Evolutionary conservation across 2,329 filamentous ascomycete species (phyloP).

Genomic region (Rhinocladiella similis): DNA sequence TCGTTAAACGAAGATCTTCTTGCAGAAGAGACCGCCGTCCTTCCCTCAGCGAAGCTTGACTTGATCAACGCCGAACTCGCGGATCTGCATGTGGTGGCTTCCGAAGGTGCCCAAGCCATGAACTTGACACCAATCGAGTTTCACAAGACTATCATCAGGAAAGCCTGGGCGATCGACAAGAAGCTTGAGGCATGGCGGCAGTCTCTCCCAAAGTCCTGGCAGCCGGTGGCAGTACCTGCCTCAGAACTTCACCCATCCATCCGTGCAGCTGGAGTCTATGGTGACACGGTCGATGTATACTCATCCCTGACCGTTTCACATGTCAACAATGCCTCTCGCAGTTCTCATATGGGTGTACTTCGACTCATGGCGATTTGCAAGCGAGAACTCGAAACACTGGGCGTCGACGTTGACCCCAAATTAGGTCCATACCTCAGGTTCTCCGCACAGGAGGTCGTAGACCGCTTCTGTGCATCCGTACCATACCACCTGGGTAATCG

Average conservation of each 20-base stretch:
- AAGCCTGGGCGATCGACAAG: slow-evolving; percentile 10
- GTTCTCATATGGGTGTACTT: slow-evolving; percentile 13
- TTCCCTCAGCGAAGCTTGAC: slow-evolving; percentile 21
- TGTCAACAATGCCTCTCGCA: slow-evolving; percentile 17
- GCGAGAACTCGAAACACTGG: slow-evolving; percentile 8
- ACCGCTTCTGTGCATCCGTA: slow-evolving; percentile 29
- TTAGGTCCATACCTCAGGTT: slow-evolving; percentile 8
- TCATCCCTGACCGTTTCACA: slow-evolving; percentile 21
- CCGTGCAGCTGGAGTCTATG: slow-evolving; percentile 20
- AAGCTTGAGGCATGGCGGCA: slow-evolving; percentile 17
- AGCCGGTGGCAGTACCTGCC: slow-evolving; percentile 9
- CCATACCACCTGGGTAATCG: slow-evolving; percentile 31
- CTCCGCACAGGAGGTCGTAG: slow-evolving; percentile 26
- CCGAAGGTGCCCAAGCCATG: slow-evolving; percentile 2
- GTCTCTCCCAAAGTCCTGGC: slow-evolving; percentile 19
- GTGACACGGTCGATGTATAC: slow-evolving; percentile 23
- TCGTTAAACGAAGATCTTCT: slow-evolving; percentile 10
- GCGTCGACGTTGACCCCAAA: slow-evolving; percentile 6
- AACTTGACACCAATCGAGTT: slow-evolving; percentile 9
- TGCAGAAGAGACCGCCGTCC: slow-evolving; percentile 6
- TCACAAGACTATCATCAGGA: slow-evolving; percentile 10
- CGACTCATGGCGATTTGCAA: slow-evolving; percentile 15
- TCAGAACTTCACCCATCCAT: slow-evolving; percentile 23
- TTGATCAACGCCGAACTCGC: slow-evolving; percentile 19
- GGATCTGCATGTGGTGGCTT: slow-evolving; percentile 8